Percentiles rank a stretch among this genome's conserved stretches.
Evolutionary conservation across 345 rosid species (phyloP).

Genomic region (Kernera saxatilis): DNA sequence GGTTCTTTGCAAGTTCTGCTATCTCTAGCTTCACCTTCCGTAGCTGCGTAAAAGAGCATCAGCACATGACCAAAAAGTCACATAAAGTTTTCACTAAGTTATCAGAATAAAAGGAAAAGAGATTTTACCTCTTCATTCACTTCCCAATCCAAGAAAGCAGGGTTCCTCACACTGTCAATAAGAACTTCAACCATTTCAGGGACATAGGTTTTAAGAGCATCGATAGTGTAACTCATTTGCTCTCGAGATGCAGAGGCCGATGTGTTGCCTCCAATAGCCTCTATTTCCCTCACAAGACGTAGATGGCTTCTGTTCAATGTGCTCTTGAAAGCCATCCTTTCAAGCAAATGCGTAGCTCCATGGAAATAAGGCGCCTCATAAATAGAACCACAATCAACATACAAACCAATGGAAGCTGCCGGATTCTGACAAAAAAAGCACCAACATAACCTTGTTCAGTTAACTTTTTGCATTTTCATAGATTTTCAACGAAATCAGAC

Average conservation of each 20-base stretch:
- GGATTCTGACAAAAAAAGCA: conserved; percentile 38
- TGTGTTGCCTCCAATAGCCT: conserved; percentile 71
- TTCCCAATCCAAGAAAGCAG: conserved; percentile 84
- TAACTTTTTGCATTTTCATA: neutral
- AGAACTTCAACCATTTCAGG: conserved; percentile 78
- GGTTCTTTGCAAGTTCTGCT: conserved; percentile 52
- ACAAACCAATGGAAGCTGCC: conserved; percentile 61
- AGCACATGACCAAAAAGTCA: neutral
- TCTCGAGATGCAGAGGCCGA: conserved; percentile 65
- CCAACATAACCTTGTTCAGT: conserved; percentile 11
- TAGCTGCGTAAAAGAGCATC: conserved; percentile 36
- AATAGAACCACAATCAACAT: conserved; percentile 60
- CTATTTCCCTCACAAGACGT: conserved; percentile 64
- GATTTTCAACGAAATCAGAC: neutral
- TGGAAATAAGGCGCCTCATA: conserved; percentile 54
- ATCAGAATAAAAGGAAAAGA: neutral
- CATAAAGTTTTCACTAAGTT: neutral
- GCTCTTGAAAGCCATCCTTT: conserved; percentile 80
- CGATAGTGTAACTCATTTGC: conserved; percentile 56
- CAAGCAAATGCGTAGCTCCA: conserved; percentile 71
- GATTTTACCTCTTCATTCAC: conserved; percentile 60
- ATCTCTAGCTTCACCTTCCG: conserved; percentile 53
- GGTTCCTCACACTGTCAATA: conserved; percentile 63
- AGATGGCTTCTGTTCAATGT: conserved; percentile 58
- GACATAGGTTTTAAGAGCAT: conserved; percentile 43